Base-by-base conservation (phyloP, 1,139 yeast genomes). In the Blastobotrys serpentis region DNA sequence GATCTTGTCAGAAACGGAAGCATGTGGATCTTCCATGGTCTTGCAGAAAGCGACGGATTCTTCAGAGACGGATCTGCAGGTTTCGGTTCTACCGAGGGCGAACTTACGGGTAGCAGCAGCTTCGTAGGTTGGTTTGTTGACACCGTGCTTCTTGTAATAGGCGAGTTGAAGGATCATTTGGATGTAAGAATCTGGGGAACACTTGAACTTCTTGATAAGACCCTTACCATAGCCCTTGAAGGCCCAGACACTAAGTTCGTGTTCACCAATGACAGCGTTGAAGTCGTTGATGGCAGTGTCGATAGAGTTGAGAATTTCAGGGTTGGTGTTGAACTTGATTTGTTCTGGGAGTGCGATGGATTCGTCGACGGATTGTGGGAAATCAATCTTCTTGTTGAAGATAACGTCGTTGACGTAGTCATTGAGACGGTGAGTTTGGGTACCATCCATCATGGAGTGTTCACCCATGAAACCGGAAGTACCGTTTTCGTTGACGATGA, bases 401-500 rank as follows among this genome's bases (percentile, higher is more conserved):
- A 86, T 71, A 59, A 80, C 78, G 47, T 76, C 76, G 57, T 82
- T 75, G 44, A 90, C 76, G 63, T 76, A 82, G 70, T 88, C 90
- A 70, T 90, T 90, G 71, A 92, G 72, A 61, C 90, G 83, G 61
- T 87, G 82, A 33, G 96, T 92, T 62, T 97, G 96, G 17, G 97
- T 88, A 55, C 98, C 98, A 69, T 92, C 98, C 98, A 92, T 92
- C 76, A 81, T 86, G 29, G 97, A 88, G 73, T 92, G 98, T 72
- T 92, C 98, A 54, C 96, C 98, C 65, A 89, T 72, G 74, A 89
- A 90, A 1, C 97, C 98, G 17, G 96, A 86, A 58, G 82, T 76
- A 54, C 95, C 96, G 67, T 88, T 89, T 56, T 82, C 84, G 55
- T 86, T 74, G 49, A 92, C 80, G 57, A 89, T 79, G 66, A 87